phyloP scores from a whole-genome alignment of 2,329 filamentous ascomycete species.

The Fusarium marasasianum region DNA sequence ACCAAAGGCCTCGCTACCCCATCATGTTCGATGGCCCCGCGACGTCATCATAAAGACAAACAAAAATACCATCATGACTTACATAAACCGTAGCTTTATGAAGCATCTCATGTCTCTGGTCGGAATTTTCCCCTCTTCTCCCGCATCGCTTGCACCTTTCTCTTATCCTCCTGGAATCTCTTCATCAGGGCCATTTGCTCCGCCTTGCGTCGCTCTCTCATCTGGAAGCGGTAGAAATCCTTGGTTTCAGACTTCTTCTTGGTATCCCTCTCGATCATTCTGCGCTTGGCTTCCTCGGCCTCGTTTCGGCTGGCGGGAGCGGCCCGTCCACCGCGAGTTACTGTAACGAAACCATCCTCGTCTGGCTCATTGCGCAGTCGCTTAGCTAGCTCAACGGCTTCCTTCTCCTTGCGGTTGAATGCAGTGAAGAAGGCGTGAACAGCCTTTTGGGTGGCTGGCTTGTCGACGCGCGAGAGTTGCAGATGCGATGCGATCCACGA shows the following conservation, averaged over 20 bases:
- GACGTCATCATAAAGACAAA: slow-evolving; percentile 57
- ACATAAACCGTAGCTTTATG: slow-evolving; percentile 7
- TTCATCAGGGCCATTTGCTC: slow-evolving; percentile 73
- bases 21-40: slow-evolving; percentile 61
- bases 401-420: slow-evolving; percentile 78
- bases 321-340: slow-evolving; percentile 78
- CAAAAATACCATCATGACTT: slow-evolving; percentile 16
- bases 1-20: slow-evolving; percentile 31
- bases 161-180: slow-evolving; percentile 80
- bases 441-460: slow-evolving; percentile 70
- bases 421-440: slow-evolving; percentile 87
- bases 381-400: slow-evolving; percentile 69
- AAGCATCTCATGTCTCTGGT: slow-evolving; percentile 54
- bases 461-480: slow-evolving; percentile 75
- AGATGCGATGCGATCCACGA: slow-evolving; percentile 72
- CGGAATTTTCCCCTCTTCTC: slow-evolving; percentile 71
- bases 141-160: slow-evolving; percentile 76
- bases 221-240: slow-evolving; percentile 88
- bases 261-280: slow-evolving; percentile 70
- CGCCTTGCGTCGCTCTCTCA: slow-evolving; percentile 79
- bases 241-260: slow-evolving; percentile 70
- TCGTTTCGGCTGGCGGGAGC: slow-evolving; percentile 81
- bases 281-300: slow-evolving; percentile 66
- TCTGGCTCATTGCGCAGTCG: slow-evolving; percentile 81
- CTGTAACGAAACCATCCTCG: slow-evolving; percentile 95